Base-by-base conservation (phyloP, 805 yeast species). In the Yarrowia osloensis region DNA sequence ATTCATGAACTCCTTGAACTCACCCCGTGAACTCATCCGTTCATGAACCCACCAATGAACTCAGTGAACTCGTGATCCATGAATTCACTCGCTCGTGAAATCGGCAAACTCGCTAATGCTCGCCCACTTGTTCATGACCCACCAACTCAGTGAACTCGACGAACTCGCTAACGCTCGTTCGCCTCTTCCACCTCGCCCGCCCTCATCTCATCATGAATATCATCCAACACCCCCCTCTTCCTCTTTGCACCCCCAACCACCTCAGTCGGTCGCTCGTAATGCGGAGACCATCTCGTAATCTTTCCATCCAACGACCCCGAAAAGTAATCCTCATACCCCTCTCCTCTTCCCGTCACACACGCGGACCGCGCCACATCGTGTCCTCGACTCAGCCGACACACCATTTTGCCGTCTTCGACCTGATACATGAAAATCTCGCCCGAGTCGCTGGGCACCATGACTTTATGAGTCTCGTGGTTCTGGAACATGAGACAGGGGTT, bases 251-350 rank as follows among this genome's bases (percentile, higher is more conserved):
- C 39, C 15, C 44, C 54, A 42, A 33, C 7, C 21, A 5, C 33
- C 40, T 17, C 31, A 0, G 52, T 73, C 74, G 7, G 22, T 19
- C 39, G 6, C 50, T 37, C 62, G 29, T 31, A 55, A n/a, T 39
- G 40, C 7, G 84, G 80, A 0, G 82, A 81, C 91, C 92, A 89
- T 0, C 78, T 76, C 0, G 84, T 72, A 0, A 89, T 85, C 31
- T 84, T 83, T 1, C 95, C 95, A 70, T 88, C 91, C 68, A 83
- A 81, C 2, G 88, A 84, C 0, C 92, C 93, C 29, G 88, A 81
- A 70, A 73, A 84, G 70, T 83, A 86, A 24, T 81, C 42, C 79
- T 80, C 8, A 79, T 80, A 22, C 62, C 79, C 80, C 1, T 80
- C 77, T 0, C 85, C 84, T 0, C 83, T 80, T 66, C 83, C 78